Evolutionary conservation across 345 rosid genomes (phyloP).

Genomic region (Arabis hirsuta): DNA sequence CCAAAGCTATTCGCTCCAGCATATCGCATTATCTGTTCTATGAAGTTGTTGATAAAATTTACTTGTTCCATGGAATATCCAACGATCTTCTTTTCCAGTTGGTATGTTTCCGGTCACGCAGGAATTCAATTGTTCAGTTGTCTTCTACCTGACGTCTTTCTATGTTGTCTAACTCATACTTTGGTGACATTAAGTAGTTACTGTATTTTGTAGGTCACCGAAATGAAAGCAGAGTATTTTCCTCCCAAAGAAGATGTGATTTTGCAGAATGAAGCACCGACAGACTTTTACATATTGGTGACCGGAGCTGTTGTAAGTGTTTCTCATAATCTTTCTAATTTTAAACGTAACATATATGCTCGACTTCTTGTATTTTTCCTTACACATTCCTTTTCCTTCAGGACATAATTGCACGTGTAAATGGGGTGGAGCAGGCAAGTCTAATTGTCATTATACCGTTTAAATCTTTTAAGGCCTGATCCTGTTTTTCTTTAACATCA

Average conservation of each 20-base stretch:
- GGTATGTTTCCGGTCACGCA: slow-evolving; percentile 48
- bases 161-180: neutral
- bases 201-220: slow-evolving; percentile 58
- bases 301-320: slow-evolving; percentile 79
- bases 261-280: slow-evolving; percentile 92
- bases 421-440: slow-evolving; percentile 75
- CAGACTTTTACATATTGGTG: slow-evolving; percentile 80
- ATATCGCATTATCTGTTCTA: slow-evolving; percentile 75
- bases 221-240: slow-evolving; percentile 92
- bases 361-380: slow-evolving; percentile 30
- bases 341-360: neutral
- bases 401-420: slow-evolving; percentile 63
- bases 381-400: slow-evolving; percentile 39
- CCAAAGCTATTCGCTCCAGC: slow-evolving; percentile 89
- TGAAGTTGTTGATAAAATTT: slow-evolving; percentile 71
- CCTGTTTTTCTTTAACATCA: neutral
- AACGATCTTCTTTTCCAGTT: slow-evolving; percentile 91
- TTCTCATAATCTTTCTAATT: neutral
- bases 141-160: too few species aligned
- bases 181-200: too few species aligned
- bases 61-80: slow-evolving; percentile 87
- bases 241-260: slow-evolving; percentile 95
- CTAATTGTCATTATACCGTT: neutral
- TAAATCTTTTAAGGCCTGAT: slow-evolving; percentile 3
- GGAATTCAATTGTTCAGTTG: neutral